A percentile compares a stretch with the other conserved stretches of the same genome.
Conservation (phyloP, 1,139 yeast genomes). For the Sugiyamaella castrensis region DNA sequence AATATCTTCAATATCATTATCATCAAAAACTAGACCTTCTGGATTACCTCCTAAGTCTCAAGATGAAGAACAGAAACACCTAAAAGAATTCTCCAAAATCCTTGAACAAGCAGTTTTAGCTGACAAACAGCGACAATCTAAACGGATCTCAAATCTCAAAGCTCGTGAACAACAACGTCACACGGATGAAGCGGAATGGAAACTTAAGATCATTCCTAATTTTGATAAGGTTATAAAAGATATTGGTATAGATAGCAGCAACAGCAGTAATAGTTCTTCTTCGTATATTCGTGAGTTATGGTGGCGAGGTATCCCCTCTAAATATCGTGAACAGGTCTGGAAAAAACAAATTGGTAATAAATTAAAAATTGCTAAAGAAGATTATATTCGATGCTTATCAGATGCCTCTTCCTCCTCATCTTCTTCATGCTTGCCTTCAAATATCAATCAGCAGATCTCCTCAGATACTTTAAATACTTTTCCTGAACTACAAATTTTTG, state of each 20-base stretch:
- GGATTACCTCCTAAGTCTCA: constrained; percentile 65
- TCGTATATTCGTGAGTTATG: constrained; percentile 52
- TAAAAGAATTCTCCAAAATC: constrained; percentile 52
- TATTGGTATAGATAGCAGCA: no score
- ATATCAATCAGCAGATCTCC: constrained; percentile 22
- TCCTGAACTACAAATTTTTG: constrained; percentile 48
- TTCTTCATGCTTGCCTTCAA: constrained; percentile 6
- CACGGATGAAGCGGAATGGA: constrained; percentile 45
- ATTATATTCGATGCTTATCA: constrained; percentile 23
- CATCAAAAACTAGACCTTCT: constrained; percentile 51
- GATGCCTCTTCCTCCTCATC: constrained; percentile 11
- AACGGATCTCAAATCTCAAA: constrained; percentile 28
- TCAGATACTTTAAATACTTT: constrained; percentile 39
- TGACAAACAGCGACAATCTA: constrained; percentile 33
- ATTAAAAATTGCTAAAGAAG: constrained; percentile 27
- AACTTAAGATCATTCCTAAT: constrained; percentile 41
- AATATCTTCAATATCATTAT: constrained; percentile 34
- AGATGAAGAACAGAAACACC: constrained; percentile 54
- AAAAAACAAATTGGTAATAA: constrained; percentile 44
- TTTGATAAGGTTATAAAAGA: constrained; percentile 38
- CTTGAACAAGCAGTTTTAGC: constrained; percentile 44
- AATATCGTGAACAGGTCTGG: constrained; percentile 54
- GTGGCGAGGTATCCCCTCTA: constrained; percentile 66
- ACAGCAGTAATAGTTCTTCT: background rate
- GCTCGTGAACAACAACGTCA: constrained; percentile 32